Base-by-base conservation (phyloP, 2,329 filamentous ascomycete genomes). In the Colletotrichum sp. region DNA sequence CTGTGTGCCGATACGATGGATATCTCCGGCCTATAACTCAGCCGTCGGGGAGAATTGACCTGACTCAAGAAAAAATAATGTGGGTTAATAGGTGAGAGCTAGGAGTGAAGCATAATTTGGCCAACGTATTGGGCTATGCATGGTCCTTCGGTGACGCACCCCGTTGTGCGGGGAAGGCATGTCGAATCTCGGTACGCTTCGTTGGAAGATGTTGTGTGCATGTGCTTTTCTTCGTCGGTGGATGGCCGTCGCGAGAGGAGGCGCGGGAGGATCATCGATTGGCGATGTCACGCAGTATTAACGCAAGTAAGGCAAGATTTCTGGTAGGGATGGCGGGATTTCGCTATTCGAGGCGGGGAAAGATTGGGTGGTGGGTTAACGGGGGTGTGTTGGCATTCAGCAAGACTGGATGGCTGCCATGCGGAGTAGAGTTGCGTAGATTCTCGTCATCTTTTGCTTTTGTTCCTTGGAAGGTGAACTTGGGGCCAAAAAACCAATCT, bases 181-280 rank as follows among this genome's bases (percentile, higher is more conserved):
- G 64, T 44, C 60, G 39, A 68, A 64, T 76, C 65, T 69, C 74
- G 74, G 64, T 22, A 75, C 25, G 52, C 52, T 44, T n/a, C 25
- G 36, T 67, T 30, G 32, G 30, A 25, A n/a, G 22, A 9, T 22
- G 8, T 11, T 16, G 16, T 32, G 4, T 32, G 60, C 73, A 75
- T 68, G 73, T 75, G 73, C 73, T 73, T 72, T 57, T 28, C 15
- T 57, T 28, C 19, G 32, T 25, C 13, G 39, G 16, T 34, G n/a
- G 44, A 60, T 52, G 22, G 25, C 44, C n/a, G 19, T 34, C 15
- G 7, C n/a, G 19, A 22, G 63, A n/a, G 55, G 63, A 65, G 70
- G 57, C 22, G 59, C 34, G 61, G 70, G 39, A 69, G 25, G 64
- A 25, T 28, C 16, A 12, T 65, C 22, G 55, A 34, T 75, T 75